Conservation (phyloP, 2,329 filamentous ascomycete genomes). For the Rhexocercosporidium sp. region DNA sequence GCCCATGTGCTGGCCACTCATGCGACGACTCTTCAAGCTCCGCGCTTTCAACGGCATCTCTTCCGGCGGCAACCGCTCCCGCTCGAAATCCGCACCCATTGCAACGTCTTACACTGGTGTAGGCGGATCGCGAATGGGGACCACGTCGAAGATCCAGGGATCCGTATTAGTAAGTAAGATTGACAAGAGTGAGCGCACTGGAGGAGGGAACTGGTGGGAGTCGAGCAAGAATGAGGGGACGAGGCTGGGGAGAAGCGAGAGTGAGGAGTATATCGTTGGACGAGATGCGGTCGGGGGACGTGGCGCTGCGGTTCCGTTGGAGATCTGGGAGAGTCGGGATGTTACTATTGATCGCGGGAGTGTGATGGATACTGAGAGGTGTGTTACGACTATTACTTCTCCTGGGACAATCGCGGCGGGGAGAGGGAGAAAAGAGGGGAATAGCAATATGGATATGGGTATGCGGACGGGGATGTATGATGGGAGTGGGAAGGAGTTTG, state of each 20-base stretch:
- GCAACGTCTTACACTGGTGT: conserved; percentile 17
- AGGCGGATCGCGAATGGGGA: not conserved
- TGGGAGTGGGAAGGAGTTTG: conserved; percentile 16
- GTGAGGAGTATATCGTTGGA: conserved; percentile 32
- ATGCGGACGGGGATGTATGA: conserved; percentile 22
- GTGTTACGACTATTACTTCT: not conserved
- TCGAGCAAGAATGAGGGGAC: conserved; percentile 7
- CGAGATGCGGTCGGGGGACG: not conserved
- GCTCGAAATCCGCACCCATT: conserved; percentile 24
- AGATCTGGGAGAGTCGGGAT: conserved; percentile 35
- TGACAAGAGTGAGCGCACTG: not conserved
- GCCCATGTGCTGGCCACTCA: conserved; percentile 57
- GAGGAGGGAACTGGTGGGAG: conserved; percentile 31
- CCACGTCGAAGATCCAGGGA: not conserved
- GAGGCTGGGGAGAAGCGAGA: conserved; percentile 26
- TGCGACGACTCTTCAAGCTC: conserved; percentile 49
- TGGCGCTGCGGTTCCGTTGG: conserved; percentile 23
- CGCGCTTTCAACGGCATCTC: conserved; percentile 32
- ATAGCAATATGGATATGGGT: not conserved
- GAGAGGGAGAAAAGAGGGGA: not conserved
- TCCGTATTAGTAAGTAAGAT: not conserved
- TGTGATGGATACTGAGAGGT: conserved; percentile 3
- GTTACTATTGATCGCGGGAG: conserved; percentile 31
- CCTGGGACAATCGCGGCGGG: not conserved
- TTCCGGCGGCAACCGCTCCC: conserved; percentile 16